Evolutionary conservation across 768 basidiomycete genomes (phyloP).

Genomic region (Naematelia encephala): DNA sequence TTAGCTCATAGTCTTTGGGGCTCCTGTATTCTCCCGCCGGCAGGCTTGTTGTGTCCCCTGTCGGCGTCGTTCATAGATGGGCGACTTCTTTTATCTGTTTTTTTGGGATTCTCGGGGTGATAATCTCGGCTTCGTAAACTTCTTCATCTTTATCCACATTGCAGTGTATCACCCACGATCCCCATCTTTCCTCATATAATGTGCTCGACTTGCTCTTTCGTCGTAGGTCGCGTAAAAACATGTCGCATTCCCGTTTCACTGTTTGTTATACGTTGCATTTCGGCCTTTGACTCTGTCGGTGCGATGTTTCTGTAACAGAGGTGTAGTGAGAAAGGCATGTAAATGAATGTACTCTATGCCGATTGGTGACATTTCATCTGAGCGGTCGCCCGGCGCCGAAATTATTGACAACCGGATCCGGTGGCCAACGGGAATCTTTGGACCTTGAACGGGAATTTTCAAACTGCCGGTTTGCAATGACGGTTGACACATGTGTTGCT

Average conservation of each 20-base stretch:
- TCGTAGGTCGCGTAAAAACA: not conserved
- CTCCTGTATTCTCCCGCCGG: not conserved
- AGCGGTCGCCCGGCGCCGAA: too few relatives aligned
- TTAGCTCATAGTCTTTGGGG: slow-evolving; percentile 20
- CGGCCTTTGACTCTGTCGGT: too few relatives aligned
- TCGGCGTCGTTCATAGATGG: not conserved
- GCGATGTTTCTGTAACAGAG: too few relatives aligned
- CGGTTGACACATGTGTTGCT: not conserved
- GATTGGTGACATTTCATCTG: not conserved
- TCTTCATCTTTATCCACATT: not conserved
- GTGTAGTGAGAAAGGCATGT: not conserved
- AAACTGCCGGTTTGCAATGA: not conserved
- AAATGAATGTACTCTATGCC: not conserved
- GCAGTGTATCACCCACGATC: not conserved
- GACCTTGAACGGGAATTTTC: not conserved
- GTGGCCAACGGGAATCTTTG: not conserved
- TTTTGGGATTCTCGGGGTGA: not conserved
- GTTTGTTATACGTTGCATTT: not conserved
- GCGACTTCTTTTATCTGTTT: not conserved
- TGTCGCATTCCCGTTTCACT: not conserved
- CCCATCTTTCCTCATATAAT: not conserved
- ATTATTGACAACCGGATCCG: too few relatives aligned
- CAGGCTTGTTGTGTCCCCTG: not conserved
- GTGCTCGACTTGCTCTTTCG: not conserved
- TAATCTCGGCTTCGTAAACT: not conserved